Percentiles rank a stretch among this genome's conserved stretches.
Evolutionary conservation across 73 alveolate species (phyloP).

Genomic region (Paramecium pentaurelia): DNA sequence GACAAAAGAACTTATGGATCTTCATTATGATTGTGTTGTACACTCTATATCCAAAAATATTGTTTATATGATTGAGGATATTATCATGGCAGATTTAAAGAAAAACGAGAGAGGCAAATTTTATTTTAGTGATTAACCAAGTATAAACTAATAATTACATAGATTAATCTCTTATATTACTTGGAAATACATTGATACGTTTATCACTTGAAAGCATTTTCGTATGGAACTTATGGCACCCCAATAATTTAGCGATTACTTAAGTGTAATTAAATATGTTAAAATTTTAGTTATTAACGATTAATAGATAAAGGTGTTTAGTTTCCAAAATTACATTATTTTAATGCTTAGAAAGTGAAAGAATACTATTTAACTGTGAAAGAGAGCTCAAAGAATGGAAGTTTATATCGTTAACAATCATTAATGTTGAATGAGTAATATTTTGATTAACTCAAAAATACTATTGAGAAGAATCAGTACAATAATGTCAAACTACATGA

Average conservation of each 20-base stretch:
- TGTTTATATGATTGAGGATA: not conserved
- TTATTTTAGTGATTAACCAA: not conserved
- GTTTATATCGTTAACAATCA: not conserved
- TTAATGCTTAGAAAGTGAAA: not conserved
- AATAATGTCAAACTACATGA: not conserved
- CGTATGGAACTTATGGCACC: constrained; percentile 41
- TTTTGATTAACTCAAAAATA: not conserved
- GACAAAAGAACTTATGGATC: constrained; percentile 23
- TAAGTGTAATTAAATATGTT: not conserved
- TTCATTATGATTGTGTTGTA: not conserved
- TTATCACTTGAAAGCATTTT: not conserved
- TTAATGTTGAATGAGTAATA: not conserved
- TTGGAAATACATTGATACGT: not conserved
- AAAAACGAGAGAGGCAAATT: constrained; percentile 22
- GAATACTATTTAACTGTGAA: constrained; percentile 6
- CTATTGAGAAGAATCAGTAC: not conserved
- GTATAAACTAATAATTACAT: not conserved
- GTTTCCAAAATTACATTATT: constrained; percentile 35
- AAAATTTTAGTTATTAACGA: not conserved
- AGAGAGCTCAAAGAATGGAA: not conserved
- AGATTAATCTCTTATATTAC: not conserved
- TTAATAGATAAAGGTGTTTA: not conserved
- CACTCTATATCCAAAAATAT: not conserved
- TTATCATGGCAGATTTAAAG: not conserved
- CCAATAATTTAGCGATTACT: not conserved